A percentile compares a stretch with the other conserved stretches of the same genome.
Conservation (phyloP, 2,329 filamentous ascomycete genomes). For the Cladosporium velox region DNA sequence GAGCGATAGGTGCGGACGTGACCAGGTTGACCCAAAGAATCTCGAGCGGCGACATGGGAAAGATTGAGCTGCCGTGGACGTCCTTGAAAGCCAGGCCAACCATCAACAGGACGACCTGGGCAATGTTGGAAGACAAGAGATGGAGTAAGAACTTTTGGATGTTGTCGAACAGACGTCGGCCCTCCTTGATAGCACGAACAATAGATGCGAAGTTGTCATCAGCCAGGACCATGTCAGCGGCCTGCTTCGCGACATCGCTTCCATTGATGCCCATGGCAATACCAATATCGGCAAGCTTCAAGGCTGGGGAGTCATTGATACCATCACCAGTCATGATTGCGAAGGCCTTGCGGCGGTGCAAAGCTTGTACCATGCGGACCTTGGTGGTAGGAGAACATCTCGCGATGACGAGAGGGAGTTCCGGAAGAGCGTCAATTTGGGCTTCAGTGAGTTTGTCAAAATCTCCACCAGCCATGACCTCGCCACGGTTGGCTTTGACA, state of each 20-base stretch:
- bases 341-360: slow-evolving; percentile 41
- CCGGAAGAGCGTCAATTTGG: slow-evolving; percentile 42
- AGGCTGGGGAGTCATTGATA: slow-evolving; percentile 44
- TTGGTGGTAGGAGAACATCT: slow-evolving; percentile 47
- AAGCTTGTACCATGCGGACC: slow-evolving; percentile 46
- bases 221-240: slow-evolving; percentile 43
- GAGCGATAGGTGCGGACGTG: slow-evolving; percentile 46
- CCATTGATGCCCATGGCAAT: slow-evolving; percentile 45
- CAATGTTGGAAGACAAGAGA: slow-evolving; percentile 48
- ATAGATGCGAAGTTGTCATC: slow-evolving; percentile 46
- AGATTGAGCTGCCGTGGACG: slow-evolving; percentile 42
- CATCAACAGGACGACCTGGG: slow-evolving; percentile 46
- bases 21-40: slow-evolving; percentile 49
- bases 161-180: slow-evolving; percentile 45
- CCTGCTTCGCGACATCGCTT: slow-evolving; percentile 45
- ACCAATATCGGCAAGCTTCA: slow-evolving; percentile 44
- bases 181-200: slow-evolving; percentile 44
- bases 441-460: slow-evolving; percentile 45
- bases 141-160: slow-evolving; percentile 48
- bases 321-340: slow-evolving; percentile 44
- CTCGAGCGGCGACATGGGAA: slow-evolving; percentile 46
- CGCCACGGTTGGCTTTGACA: slow-evolving; percentile 28
- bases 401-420: slow-evolving; percentile 45
- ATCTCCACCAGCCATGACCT: slow-evolving; percentile 44
- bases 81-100: slow-evolving; percentile 48